These are phyloP conservation scores for Sporothrix brasiliensis DNA, from an alignment of 2,329 filamentous ascomycete genomes.

Conservation along the genomic window DNA sequence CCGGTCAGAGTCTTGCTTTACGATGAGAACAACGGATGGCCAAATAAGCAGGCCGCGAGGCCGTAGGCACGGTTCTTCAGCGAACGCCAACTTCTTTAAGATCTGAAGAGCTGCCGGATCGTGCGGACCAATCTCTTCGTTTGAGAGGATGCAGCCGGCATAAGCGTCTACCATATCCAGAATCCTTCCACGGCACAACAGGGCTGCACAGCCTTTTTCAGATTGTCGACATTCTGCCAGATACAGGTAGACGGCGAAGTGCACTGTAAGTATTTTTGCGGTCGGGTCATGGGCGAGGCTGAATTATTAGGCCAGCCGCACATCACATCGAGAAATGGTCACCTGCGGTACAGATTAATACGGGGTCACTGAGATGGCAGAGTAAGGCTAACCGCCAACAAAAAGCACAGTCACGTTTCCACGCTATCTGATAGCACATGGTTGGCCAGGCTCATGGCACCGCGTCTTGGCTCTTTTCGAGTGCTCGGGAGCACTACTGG, in stretches of 20 bases:
- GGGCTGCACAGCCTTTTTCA: constrained; percentile 9
- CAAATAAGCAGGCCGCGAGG: neutral
- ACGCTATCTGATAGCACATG: constrained; percentile 1
- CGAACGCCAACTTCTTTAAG: neutral
- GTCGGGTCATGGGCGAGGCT: neutral
- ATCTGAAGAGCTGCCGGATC: constrained; percentile 10
- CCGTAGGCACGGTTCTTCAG: neutral
- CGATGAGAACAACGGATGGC: no score
- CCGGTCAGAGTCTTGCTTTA: neutral
- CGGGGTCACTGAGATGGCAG: neutral
- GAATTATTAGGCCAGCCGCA: neutral
- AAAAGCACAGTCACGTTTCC: neutral
- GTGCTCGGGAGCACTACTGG: constrained; percentile 23
- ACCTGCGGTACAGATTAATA: neutral
- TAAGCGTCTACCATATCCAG: neutral
- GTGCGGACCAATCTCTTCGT: neutral
- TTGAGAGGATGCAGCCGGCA: constrained; percentile 6
- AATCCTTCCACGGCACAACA: neutral
- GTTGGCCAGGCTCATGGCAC: constrained; percentile 10
- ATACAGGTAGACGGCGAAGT: constrained; percentile 11
- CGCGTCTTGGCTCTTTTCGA: constrained; percentile 13
- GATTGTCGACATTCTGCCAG: neutral
- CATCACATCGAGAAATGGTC: neutral
- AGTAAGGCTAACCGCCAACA: neutral
- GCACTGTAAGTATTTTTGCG: neutral